phyloP scores from a whole-genome alignment of 2,329 filamentous ascomycete species.

The Scytalidium sp. region DNA sequence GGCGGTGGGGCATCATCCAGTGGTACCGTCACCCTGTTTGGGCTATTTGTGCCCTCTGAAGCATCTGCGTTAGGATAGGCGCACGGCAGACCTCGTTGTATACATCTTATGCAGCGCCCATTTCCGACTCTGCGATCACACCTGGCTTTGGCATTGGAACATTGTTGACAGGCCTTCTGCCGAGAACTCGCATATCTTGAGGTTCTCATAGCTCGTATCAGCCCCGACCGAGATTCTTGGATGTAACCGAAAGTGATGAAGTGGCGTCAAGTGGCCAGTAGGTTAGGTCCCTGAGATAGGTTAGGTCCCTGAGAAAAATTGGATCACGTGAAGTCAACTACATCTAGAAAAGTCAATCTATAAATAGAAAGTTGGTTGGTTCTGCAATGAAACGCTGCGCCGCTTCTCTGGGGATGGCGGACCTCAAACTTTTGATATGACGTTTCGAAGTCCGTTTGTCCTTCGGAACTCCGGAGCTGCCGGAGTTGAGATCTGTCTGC shows the following conservation, averaged over 20 bases:
- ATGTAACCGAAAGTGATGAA: too few relatives aligned
- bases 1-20: not conserved
- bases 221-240: too few relatives aligned
- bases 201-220: slow-evolving; percentile 20
- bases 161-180: slow-evolving; percentile 37
- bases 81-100: slow-evolving; percentile 26
- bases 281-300: too few relatives aligned
- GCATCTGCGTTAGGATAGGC: slow-evolving; percentile 19
- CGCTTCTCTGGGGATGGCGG: not conserved
- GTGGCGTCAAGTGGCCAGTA: too few relatives aligned
- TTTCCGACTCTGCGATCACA: slow-evolving; percentile 32
- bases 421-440: too few relatives aligned
- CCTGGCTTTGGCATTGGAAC: slow-evolving; percentile 35
- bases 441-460: too few relatives aligned
- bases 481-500: not conserved
- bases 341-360: too few relatives aligned
- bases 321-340: too few relatives aligned
- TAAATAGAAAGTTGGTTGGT: too few relatives aligned
- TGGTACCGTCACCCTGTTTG: not conserved
- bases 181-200: slow-evolving; percentile 34
- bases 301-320: too few relatives aligned
- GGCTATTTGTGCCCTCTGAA: not conserved
- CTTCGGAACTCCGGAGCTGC: slow-evolving; percentile 11
- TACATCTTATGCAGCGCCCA: slow-evolving; percentile 31
- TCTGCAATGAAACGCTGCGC: not conserved